Evolutionary conservation across 768 basidiomycete genomes (phyloP).

Genomic region (Boletus eberwhitei): DNA sequence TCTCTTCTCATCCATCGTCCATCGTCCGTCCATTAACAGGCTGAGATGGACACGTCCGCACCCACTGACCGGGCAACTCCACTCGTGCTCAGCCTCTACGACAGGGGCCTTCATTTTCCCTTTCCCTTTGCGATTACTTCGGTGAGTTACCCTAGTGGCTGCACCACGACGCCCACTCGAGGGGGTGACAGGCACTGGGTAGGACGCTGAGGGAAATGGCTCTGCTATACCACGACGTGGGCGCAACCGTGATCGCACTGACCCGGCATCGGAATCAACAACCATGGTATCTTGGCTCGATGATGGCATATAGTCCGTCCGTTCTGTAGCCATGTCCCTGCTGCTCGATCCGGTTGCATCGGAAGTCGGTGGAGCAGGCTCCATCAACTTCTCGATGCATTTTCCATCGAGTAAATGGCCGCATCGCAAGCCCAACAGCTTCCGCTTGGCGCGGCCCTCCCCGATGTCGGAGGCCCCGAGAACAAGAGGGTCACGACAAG

Average conservation of each 20-base stretch:
- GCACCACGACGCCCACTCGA: slow-evolving; percentile 9
- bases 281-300: slow-evolving; percentile 30
- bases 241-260: slow-evolving; percentile 59
- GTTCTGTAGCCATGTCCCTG: slow-evolving; percentile 13
- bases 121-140: slow-evolving; percentile 30
- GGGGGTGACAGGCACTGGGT: neutral
- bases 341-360: slow-evolving; percentile 8
- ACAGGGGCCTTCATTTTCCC: slow-evolving; percentile 34
- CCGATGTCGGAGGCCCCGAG: slow-evolving; percentile 48
- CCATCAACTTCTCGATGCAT: slow-evolving; percentile 59
- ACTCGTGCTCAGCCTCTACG: slow-evolving; percentile 51
- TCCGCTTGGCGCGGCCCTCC: slow-evolving; percentile 42
- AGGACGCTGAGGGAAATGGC: slow-evolving; percentile 1
- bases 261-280: slow-evolving; percentile 25
- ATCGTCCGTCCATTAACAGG: slow-evolving; percentile 53
- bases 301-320: neutral
- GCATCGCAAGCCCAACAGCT: slow-evolving; percentile 71
- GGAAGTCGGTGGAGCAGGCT: slow-evolving; percentile 31
- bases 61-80: slow-evolving; percentile 60
- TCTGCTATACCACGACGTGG: slow-evolving; percentile 34
- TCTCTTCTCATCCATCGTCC: slow-evolving; percentile 53
- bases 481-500: slow-evolving; percentile 62
- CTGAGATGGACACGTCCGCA: slow-evolving; percentile 57
- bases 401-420: slow-evolving; percentile 80
- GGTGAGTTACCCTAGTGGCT: neutral